Evolutionary conservation across 306 rosid genomes (phyloP).

Genomic region (Begonia masoniana): DNA sequence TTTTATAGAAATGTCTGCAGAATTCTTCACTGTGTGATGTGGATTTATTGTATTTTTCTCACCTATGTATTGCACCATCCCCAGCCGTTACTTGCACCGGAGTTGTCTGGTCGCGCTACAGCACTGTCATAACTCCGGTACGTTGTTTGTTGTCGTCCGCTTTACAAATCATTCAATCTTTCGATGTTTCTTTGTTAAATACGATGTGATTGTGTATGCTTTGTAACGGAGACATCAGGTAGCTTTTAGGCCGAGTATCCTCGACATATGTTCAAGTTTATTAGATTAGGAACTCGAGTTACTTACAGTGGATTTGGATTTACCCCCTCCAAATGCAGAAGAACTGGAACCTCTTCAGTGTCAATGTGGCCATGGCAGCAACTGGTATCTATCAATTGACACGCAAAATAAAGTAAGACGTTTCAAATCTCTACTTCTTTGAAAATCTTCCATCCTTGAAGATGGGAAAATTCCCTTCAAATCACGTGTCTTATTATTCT

Average conservation of each 20-base stretch:
- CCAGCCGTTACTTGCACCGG: constrained; percentile 84
- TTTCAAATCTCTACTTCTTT: no score
- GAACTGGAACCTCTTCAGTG: constrained; percentile 92
- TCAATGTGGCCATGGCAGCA: constrained; percentile 80
- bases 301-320: no score
- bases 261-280: no score
- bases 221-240: no score
- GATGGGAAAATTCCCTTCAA: no score
- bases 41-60: constrained; percentile 8
- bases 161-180: no score
- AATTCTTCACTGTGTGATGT: neutral
- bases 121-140: constrained; percentile 88
- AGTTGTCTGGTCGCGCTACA: constrained; percentile 89
- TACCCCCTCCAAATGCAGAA: constrained; percentile 40
- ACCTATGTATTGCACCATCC: constrained; percentile 11
- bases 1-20: no score
- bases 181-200: no score
- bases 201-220: no score
- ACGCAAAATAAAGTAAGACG: constrained; percentile 63
- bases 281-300: no score
- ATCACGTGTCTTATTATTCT: neutral
- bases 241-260: no score
- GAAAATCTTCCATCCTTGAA: no score
- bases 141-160: constrained; percentile 9
- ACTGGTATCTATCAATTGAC: constrained; percentile 84